Base-by-base conservation (phyloP, 768 basidiomycete genomes). In the Calocybe cyanea region DNA sequence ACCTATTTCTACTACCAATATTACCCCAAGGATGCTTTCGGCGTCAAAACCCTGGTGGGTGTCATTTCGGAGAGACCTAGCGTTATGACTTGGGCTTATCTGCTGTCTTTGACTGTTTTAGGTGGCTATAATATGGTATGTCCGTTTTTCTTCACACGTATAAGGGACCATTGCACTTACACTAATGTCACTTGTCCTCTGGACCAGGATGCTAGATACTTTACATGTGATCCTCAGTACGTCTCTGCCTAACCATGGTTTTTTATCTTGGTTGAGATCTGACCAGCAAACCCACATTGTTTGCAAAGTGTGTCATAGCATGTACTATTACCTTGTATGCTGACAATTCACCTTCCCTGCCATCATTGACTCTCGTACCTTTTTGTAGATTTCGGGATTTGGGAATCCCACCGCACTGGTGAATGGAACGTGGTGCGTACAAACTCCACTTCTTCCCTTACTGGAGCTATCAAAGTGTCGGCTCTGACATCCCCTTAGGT, bases 281-380 rank as follows among this genome's bases (percentile, higher is more conserved):
- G 25, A 28, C 11, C 11, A 11, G 5, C 25, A n/a, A n/a, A n/a
- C n/a, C n/a, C n/a, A n/a, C 31, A 36, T 41, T 15, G 20, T n/a
- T 23, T 28, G 23, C 20, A 24, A 31, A 73, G 72, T 73, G 66
- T 68, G 69, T 38, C 68, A 73, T 52, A 52, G 65, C 1, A 53
- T 74, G 46, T 66, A 75, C 53, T 52, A 62, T 43, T 75, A 74
- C 49, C 66, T 75, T 37, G 73, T 76, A 52, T 28, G 63, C 31
- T 13, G 15, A 15, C 10, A 4, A 17, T 31, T 15, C 21, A 17
- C 11, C 14, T 21, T 28, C n/a, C 13, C 38, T 28, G 7, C 28
- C 15, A 32, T n/a, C 35, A 24, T 41, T 36, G 11, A 37, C 36
- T 23, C 21, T 21, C 38, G 19, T 39, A 9, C 44, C 5, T n/a